Base-by-base conservation (phyloP, 257 asterid species). In the Ehretia macrophylla region DNA sequence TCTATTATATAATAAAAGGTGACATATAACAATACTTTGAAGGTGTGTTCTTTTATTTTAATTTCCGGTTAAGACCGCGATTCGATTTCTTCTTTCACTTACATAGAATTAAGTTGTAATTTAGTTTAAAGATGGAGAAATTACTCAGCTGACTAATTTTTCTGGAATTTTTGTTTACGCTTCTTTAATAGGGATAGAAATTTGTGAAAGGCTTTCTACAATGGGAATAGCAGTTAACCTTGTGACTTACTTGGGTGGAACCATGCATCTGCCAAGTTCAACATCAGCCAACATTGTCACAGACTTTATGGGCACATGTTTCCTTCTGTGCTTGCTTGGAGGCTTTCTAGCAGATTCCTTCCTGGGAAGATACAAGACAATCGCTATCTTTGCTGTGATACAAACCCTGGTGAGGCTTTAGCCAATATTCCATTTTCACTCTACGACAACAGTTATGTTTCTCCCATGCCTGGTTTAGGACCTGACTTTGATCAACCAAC, bases 321-420 rank as follows among this genome's bases (percentile, higher is more conserved):
- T 74, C 44, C 63, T 74, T 38, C 75, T 78, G 12, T 68, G 72
- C 64, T 68, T 75, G 65, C 71, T 78, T 65, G 83, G 81, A 4
- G 84, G 81, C 18, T 68, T 71, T 57, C 64, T 78, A n/a, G 84
- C 81, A n/a, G 84, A 78, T 46, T 68, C 84, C 56, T 71, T 64
- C 53, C 44, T 78, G 39, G 80, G 84, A 22, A 71, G 84, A 72
- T 78, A 60, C 56, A 65, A 14, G 60, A 76, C 81, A n/a, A 70
- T 72, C 14, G 68, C 56, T 10, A 62, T 72, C 19, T 76, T 72
- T 35, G 63, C 78, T 50, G 13, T 67, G 14, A 14, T 76, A 5
- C 81, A 76, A 52, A 65, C 73, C 22, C 19, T 76, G n/a, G 81
- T 76, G 55, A 68, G 78, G 17, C 1, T 13, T 58, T 58, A 2